A percentile compares a stretch with the other conserved stretches of the same genome.
phyloP scores from a whole-genome alignment of 2,329 filamentous ascomycete genomes.

The Magnaporthiopsis rhizophila region DNA sequence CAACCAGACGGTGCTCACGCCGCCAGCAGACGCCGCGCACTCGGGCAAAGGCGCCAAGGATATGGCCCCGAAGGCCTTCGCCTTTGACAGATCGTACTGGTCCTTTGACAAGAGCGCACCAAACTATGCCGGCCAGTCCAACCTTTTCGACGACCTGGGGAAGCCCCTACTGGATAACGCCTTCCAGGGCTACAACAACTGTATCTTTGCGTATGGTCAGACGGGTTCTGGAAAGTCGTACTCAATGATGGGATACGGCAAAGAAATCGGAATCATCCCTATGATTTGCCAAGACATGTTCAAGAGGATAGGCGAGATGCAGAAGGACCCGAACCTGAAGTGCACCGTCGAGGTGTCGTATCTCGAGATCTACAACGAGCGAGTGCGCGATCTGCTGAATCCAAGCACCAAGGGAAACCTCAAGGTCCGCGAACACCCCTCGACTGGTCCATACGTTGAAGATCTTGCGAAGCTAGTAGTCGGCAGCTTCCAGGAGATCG shows the following conservation, averaged over 20 bases:
- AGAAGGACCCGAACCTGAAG: slow-evolving; percentile 55
- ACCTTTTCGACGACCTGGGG: slow-evolving; percentile 82
- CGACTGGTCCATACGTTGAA: slow-evolving; percentile 95
- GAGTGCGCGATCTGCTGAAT: slow-evolving; percentile 90
- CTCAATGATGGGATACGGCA: slow-evolving; percentile 99
- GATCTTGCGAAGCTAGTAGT: slow-evolving; percentile 86
- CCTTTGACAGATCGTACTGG: slow-evolving; percentile 97
- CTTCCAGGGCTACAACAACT: slow-evolving; percentile 98
- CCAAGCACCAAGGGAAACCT: slow-evolving; percentile 93
- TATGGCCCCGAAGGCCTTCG: slow-evolving; percentile 69
- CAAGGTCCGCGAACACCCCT: slow-evolving; percentile 95
- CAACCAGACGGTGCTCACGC: slow-evolving; percentile 77
- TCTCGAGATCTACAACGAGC: slow-evolving; percentile 97
- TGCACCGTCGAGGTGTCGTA: slow-evolving; percentile 98
- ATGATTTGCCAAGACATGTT: slow-evolving; percentile 99
- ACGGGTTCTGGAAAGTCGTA: slow-evolving; percentile 98
- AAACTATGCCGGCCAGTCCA: slow-evolving; percentile 83
- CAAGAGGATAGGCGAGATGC: slow-evolving; percentile 64
- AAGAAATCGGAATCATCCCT: slow-evolving; percentile 91
- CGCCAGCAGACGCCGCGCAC: slow-evolving; percentile 55
- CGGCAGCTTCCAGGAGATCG: slow-evolving; percentile 76
- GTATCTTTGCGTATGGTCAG: slow-evolving; percentile 98
- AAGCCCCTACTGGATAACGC: slow-evolving; percentile 92
- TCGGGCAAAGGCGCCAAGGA: slow-evolving; percentile 61
- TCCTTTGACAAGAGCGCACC: slow-evolving; percentile 78